These are phyloP conservation scores for Aspergillus quadrilineatus DNA, from an alignment of 2,329 filamentous ascomycete species.

Conservation along the genomic window DNA sequence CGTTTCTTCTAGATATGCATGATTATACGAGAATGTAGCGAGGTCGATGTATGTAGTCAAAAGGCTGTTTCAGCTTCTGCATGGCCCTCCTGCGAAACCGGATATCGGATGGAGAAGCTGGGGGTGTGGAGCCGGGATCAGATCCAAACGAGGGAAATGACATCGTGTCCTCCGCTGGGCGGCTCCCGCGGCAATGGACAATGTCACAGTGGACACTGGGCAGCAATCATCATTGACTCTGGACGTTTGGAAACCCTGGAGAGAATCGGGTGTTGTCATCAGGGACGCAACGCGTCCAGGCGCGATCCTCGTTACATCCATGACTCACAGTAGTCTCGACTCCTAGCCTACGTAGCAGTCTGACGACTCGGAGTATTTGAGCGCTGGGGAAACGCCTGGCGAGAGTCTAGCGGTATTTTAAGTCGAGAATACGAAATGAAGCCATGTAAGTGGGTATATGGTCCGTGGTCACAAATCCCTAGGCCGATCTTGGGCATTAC, in stretches of 20 bases:
- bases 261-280: no score
- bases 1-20: no score
- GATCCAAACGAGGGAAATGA: neutral
- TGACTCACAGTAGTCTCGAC: no score
- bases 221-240: neutral
- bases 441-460: slow-evolving; percentile 1
- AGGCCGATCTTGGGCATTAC: neutral
- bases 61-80: no score
- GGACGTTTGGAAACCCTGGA: no score
- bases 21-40: no score
- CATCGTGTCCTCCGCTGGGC: neutral
- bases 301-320: no score
- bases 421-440: neutral
- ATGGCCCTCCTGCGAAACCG: neutral
- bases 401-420: neutral
- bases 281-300: no score
- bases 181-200: slow-evolving; percentile 5
- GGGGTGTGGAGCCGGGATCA: neutral
- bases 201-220: neutral
- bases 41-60: no score
- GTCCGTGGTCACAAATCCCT: neutral
- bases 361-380: neutral
- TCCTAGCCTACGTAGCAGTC: neutral
- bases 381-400: neutral
- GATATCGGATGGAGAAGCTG: neutral